Evolutionary conservation across 1,139 yeast genomes (phyloP).

Genomic region (Kurtzmaniella quercitrusa): DNA sequence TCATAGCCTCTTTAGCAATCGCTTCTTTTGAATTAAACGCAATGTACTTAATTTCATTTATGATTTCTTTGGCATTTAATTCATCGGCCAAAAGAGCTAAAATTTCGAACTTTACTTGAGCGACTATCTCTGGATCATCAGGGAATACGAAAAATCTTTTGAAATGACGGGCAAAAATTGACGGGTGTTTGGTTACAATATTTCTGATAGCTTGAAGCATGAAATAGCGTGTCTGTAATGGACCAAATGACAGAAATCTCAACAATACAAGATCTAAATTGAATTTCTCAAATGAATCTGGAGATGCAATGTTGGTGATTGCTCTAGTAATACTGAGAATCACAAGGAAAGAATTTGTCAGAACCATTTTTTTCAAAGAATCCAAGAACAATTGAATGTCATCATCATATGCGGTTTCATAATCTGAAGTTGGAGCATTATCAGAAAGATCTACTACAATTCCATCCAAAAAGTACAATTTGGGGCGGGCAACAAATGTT

Average conservation of each 20-base stretch:
- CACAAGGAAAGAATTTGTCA: slow-evolving; percentile 56
- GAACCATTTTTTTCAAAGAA: slow-evolving; percentile 40
- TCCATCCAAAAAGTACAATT: slow-evolving; percentile 22
- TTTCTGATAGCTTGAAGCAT: slow-evolving; percentile 40
- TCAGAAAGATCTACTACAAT: slow-evolving; percentile 25
- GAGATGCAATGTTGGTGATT: slow-evolving; percentile 50
- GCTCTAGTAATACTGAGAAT: slow-evolving; percentile 59
- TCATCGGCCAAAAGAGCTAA: slow-evolving; percentile 55
- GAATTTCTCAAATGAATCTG: slow-evolving; percentile 42
- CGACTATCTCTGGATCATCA: slow-evolving; percentile 43
- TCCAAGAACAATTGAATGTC: slow-evolving; percentile 56
- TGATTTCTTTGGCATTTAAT: slow-evolving; percentile 45
- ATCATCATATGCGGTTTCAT: slow-evolving; percentile 44
- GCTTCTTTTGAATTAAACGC: slow-evolving; percentile 36
- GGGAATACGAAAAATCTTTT: slow-evolving; percentile 59
- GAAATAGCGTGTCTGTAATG: slow-evolving; percentile 30
- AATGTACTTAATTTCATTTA: slow-evolving; percentile 68
- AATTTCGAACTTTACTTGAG: slow-evolving; percentile 59
- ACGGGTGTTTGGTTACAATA: slow-evolving; percentile 33
- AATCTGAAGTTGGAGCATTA: slow-evolving; percentile 24
- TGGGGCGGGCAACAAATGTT: slow-evolving; percentile 53
- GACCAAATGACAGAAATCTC: slow-evolving; percentile 29
- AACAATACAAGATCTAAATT: slow-evolving; percentile 49
- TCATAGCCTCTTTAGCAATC: slow-evolving; percentile 53
- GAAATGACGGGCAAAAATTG: slow-evolving; percentile 43